Conservation (phyloP, 2,329 filamentous ascomycete genomes). For the Sarocladium oryzae region DNA sequence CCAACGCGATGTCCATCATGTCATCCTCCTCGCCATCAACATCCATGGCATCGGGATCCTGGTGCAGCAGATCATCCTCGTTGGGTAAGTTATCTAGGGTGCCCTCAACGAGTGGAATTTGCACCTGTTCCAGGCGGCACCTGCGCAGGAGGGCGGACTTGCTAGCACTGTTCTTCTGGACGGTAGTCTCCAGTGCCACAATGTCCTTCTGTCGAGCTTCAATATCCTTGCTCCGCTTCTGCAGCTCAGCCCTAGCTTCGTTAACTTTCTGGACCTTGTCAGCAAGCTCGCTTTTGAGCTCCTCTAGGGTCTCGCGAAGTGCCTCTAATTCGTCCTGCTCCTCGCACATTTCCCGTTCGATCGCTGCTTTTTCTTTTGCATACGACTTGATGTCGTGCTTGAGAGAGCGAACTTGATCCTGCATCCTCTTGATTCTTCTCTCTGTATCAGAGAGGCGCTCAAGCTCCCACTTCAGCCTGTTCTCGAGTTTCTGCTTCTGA, state of each 20-base stretch:
- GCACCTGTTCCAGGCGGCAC: slow-evolving; percentile 90
- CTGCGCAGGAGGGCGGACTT: slow-evolving; percentile 80
- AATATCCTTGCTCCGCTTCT: slow-evolving; percentile 78
- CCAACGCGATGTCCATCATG: slow-evolving; percentile 58
- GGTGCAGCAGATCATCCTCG: slow-evolving; percentile 70
- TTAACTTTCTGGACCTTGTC: slow-evolving; percentile 68
- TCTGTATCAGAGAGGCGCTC: slow-evolving; percentile 51
- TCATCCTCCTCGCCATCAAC: slow-evolving; percentile 63
- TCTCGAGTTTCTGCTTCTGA: slow-evolving; percentile 71
- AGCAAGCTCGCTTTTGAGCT: slow-evolving; percentile 60
- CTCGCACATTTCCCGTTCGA: slow-evolving; percentile 66
- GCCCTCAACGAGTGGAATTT: slow-evolving; percentile 68
- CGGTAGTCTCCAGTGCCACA: slow-evolving; percentile 70
- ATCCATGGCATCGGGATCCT: slow-evolving; percentile 87
- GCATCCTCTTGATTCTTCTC: slow-evolving; percentile 60
- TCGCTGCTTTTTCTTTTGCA: slow-evolving; percentile 63
- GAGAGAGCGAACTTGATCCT: slow-evolving; percentile 60
- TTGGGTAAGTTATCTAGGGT: slow-evolving; percentile 84
- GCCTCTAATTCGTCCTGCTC: slow-evolving; percentile 72
- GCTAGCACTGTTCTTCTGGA: slow-evolving; percentile 76
- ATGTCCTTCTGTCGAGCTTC: slow-evolving; percentile 69
- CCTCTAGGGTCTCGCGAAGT: slow-evolving; percentile 64
- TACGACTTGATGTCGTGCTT: slow-evolving; percentile 64
- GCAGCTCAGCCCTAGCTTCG: slow-evolving; percentile 72
- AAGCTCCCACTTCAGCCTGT: slow-evolving; percentile 51